phyloP scores from a whole-genome alignment of 2,329 filamentous ascomycete species.

The Diaporthe batatas region DNA sequence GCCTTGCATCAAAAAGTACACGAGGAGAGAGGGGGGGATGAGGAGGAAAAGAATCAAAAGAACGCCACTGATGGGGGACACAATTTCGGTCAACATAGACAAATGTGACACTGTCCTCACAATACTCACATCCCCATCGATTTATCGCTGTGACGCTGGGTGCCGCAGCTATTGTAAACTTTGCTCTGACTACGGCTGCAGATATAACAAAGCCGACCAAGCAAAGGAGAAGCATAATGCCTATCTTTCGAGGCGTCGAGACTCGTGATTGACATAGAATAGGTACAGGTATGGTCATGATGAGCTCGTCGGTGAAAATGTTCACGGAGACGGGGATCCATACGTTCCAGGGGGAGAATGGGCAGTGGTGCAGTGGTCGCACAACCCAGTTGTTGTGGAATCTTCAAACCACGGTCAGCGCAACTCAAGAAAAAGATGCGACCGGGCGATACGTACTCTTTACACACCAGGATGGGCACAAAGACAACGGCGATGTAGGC shows the following conservation, averaged over 20 bases:
- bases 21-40: too few species aligned
- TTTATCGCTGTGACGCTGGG: constrained; percentile 48
- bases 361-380: constrained; percentile 41
- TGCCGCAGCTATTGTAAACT: constrained; percentile 43
- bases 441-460: constrained; percentile 14
- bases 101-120: accelerated
- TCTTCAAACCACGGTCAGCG: constrained; percentile 6
- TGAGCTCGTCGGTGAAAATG: constrained; percentile 45
- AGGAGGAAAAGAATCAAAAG: neutral
- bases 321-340: constrained; percentile 45
- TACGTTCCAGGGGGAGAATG: constrained; percentile 38
- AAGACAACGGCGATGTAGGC: constrained; percentile 43
- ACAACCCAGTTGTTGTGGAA: constrained; percentile 47
- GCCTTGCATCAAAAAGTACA: too few species aligned
- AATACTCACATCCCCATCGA: constrained; percentile 40
- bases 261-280: constrained; percentile 47
- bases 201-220: constrained; percentile 48
- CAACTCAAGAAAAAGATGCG: too few species aligned
- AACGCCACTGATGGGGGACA: too few species aligned
- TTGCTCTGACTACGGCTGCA: constrained; percentile 46
- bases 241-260: constrained; percentile 36
- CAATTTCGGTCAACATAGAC: too few species aligned
- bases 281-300: constrained; percentile 48
- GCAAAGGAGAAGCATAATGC: constrained; percentile 45
- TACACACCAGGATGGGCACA: constrained; percentile 28